phyloP scores from a whole-genome alignment of 176 grass and related monocot genomes.

The Eragrostis curvula region DNA sequence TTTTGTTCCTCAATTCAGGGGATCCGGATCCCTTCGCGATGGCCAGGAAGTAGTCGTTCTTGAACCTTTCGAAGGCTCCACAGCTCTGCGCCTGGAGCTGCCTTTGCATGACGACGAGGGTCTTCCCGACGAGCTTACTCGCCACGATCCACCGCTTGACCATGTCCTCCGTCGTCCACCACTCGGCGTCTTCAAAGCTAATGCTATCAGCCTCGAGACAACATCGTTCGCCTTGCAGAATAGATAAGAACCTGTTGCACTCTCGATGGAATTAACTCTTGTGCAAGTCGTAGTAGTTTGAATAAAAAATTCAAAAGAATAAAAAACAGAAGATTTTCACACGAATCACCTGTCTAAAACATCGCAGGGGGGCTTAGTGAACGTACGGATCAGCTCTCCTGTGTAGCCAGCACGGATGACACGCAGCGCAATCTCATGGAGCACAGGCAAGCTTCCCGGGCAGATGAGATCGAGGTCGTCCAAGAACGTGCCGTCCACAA shows the following conservation, averaged over 20 bases:
- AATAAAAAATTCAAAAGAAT: no score
- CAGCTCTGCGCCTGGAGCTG: constrained; percentile 22
- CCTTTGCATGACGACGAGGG: constrained; percentile 31
- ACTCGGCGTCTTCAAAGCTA: constrained; percentile 40
- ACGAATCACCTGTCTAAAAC: constrained; percentile 37
- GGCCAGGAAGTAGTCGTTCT: constrained; percentile 29
- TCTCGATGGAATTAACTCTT: neutral
- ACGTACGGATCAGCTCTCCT: constrained; percentile 3
- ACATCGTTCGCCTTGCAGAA: neutral
- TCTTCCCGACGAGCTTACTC: constrained; percentile 28
- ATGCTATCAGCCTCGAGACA: neutral
- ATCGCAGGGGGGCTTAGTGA: constrained; percentile 27
- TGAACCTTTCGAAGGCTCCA: constrained; percentile 45
- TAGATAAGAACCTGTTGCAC: constrained; percentile 28
- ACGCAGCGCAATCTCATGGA: constrained; percentile 38
- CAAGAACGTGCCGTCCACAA: neutral
- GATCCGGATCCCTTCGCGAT: no score
- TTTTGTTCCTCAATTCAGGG: no score
- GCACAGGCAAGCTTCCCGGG: constrained; percentile 27
- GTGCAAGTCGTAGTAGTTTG: neutral
- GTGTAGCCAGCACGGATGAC: constrained; percentile 37
- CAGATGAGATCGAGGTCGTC: constrained; percentile 22
- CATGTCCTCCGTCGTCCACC: constrained; percentile 42
- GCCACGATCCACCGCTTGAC: constrained; percentile 39
- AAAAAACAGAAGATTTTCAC: no score